Percentiles rank a stretch among this genome's conserved stretches.
Conservation (phyloP, 805 yeast species). For the Candida tammaniensis region DNA sequence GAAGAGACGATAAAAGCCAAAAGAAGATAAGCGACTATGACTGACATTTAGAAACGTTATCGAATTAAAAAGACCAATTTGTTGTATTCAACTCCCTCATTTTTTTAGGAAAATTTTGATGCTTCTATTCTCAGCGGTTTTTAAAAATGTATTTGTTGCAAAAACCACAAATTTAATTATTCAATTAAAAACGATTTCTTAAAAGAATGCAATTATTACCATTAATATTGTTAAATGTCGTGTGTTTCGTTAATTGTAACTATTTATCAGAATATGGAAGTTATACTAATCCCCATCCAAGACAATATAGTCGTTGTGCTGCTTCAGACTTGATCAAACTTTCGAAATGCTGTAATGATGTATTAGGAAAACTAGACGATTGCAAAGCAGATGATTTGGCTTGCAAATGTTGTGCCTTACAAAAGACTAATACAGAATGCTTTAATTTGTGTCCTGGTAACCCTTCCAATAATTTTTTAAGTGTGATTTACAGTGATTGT, state of each 20-base stretch:
- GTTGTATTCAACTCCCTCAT: too few relatives aligned
- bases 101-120: not conserved
- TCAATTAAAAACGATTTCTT: too few relatives aligned
- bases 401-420: constrained; percentile 57
- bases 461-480: constrained; percentile 45
- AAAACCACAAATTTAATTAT: constrained; percentile 3
- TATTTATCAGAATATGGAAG: constrained; percentile 22
- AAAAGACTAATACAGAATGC: constrained; percentile 44
- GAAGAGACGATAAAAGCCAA: too few relatives aligned
- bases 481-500: constrained; percentile 46
- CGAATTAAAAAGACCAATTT: too few relatives aligned
- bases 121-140: too few relatives aligned
- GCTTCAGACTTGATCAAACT: constrained; percentile 42
- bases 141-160: too few relatives aligned
- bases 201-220: too few relatives aligned
- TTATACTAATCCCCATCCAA: constrained; percentile 47
- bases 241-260: not conserved
- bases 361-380: constrained; percentile 43
- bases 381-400: constrained; percentile 54
- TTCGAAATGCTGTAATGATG: constrained; percentile 45
- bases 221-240: too few relatives aligned
- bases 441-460: constrained; percentile 49
- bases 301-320: constrained; percentile 39
- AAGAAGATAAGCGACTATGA: too few relatives aligned
- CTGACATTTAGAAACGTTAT: too few relatives aligned